Base-by-base conservation (phyloP, 2,329 filamentous ascomycete genomes). In the Hyphodiscus sp. region DNA sequence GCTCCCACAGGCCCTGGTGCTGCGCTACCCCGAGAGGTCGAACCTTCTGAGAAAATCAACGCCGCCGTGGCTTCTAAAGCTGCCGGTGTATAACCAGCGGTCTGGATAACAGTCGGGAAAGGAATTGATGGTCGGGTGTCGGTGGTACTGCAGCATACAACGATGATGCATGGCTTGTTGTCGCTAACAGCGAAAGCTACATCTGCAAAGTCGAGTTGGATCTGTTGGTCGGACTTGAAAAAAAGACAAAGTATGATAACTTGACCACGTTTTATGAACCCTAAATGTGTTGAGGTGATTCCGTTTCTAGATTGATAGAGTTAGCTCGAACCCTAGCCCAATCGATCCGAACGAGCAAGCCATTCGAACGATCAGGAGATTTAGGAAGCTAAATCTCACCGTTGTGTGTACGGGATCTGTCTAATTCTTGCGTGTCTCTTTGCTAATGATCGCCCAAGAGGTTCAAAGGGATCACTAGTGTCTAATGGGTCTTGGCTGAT, bases 331-430 rank as follows among this genome's bases (percentile, higher is more conserved):
- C 10, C n/a, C 9, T 23, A 20, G 30, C 20, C 26, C n/a, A 75
- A 26, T 26, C 23, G 23, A 26, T 26, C 23, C 8, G 8, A 26
- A 26, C 8, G 8, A 4, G 23, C 23, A 26, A 26, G 23, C 23
- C 8, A 26, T 8, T 26, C 8, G 23, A 26, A 26, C 23, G 4
- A 26, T 26, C 23, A 26, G 23, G 23, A 26, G 3, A 26, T 26
- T 26, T 26, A 69, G 13, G 41, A 19, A 18, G 11, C 15, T 20
- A 23, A 20, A 20, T 45, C 52, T 47, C 20, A 64, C 50, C 76
- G 75, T 46, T 81, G 78, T 5, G 82, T 80, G 63, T 89, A 91
- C 6, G 87, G 86, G 44, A 89, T 80, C 65, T 91, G 87, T 19
- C 84, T 80, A 56, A 91, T 75, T 67, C 75, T 76, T 2, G 76